phyloP scores from a whole-genome alignment of 768 basidiomycete species.

The Suillus clintonianus region DNA sequence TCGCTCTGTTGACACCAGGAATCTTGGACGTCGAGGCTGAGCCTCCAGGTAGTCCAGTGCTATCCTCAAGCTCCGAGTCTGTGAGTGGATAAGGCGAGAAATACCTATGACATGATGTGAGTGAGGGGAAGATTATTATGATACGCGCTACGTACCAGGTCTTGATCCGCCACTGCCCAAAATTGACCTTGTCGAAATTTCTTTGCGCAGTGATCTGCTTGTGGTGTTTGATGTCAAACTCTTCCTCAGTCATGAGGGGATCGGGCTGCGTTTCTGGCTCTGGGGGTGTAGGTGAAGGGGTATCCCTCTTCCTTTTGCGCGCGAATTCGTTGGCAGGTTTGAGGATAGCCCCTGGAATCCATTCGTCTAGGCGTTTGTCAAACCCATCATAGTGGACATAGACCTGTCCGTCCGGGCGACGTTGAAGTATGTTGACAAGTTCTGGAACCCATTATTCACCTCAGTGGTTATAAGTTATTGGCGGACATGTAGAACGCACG shows the following conservation, averaged over 20 bases:
- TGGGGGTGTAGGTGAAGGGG: slow-evolving; percentile 10
- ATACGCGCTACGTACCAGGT: slow-evolving; percentile 66
- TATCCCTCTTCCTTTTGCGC: slow-evolving; percentile 24
- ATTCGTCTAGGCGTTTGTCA: slow-evolving; percentile 77
- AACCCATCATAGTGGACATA: slow-evolving; percentile 74
- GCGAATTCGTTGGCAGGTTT: slow-evolving; percentile 23
- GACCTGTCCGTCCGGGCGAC: slow-evolving; percentile 47
- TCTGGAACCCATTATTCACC: slow-evolving; percentile 28
- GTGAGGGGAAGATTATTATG: background rate
- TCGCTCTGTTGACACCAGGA: slow-evolving; percentile 50
- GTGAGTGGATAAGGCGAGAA: slow-evolving; percentile 88
- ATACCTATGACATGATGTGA: slow-evolving; percentile 56
- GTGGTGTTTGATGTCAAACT: slow-evolving; percentile 68
- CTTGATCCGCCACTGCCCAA: slow-evolving; percentile 84
- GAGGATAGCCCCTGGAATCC: slow-evolving; percentile 52
- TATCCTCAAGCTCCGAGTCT: slow-evolving; percentile 66
- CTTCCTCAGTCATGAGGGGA: slow-evolving; percentile 62
- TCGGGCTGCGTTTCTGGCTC: slow-evolving; percentile 20
- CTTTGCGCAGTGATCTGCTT: slow-evolving; percentile 67
- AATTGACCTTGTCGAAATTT: slow-evolving; percentile 86
- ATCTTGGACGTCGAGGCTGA: slow-evolving; percentile 41
- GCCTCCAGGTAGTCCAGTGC: slow-evolving; percentile 17
- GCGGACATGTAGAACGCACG: slow-evolving; percentile 31
- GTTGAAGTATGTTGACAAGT: slow-evolving; percentile 54
- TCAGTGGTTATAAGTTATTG: slow-evolving; percentile 10